Conservation (phyloP, 768 basidiomycete species). For the Phylloporus sp. region DNA sequence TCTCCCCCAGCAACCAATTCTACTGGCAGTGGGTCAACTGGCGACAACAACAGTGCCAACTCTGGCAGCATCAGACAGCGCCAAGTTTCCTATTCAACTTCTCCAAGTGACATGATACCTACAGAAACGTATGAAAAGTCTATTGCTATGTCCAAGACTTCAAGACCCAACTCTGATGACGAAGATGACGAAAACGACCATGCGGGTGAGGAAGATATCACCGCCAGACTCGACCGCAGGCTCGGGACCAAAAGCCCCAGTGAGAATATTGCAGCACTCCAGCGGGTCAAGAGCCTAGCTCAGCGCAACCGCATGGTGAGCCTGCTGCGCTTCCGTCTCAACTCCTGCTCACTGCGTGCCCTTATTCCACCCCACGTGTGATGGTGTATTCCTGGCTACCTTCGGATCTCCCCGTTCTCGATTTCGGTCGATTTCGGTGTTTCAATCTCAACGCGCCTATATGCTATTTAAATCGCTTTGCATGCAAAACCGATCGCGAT, state of each 20-base stretch:
- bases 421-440: slow-evolving; percentile 1
- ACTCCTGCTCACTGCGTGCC: slow-evolving; percentile 23
- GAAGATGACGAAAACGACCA: slow-evolving; percentile 49
- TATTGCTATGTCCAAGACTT: slow-evolving; percentile 25
- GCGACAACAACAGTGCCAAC: slow-evolving; percentile 47
- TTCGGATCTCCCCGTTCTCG: slow-evolving; percentile 6
- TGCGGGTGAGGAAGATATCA: slow-evolving; percentile 59
- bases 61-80: slow-evolving; percentile 39
- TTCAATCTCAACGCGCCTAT: slow-evolving; percentile 9
- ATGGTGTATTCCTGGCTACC: slow-evolving; percentile 18
- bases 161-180: slow-evolving; percentile 36
- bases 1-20: slow-evolving; percentile 86
- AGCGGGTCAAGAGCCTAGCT: slow-evolving; percentile 66
- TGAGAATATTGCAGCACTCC: slow-evolving; percentile 57
- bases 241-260: slow-evolving; percentile 37
- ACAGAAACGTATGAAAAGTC: slow-evolving; percentile 38
- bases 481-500: slow-evolving; percentile 1
- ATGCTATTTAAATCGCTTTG: slow-evolving; percentile 14
- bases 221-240: slow-evolving; percentile 47
- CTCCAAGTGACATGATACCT: slow-evolving; percentile 35
- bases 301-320: slow-evolving; percentile 73
- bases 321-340: slow-evolving; percentile 18
- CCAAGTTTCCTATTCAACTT: slow-evolving; percentile 25
- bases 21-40: slow-evolving; percentile 75
- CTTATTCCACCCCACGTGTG: slow-evolving; percentile 31